These are phyloP conservation scores for Vachellia collinsii DNA, from an alignment of 306 rosid species.

Conservation along the genomic window DNA sequence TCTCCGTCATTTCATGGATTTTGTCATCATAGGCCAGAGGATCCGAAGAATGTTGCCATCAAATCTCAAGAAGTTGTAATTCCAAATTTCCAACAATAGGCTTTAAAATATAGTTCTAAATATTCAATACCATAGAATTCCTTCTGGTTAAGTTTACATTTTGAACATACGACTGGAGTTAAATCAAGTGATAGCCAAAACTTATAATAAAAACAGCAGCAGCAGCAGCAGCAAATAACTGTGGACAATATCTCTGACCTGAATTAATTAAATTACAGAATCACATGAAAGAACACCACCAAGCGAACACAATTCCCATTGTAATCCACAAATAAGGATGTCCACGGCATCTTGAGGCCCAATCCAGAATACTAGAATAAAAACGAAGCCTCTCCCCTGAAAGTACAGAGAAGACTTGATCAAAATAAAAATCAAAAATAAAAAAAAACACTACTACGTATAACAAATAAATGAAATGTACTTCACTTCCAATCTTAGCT, in stretches of 20 bases:
- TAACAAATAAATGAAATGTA: neutral
- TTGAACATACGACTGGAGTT: neutral
- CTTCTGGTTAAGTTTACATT: slow-evolving; percentile 13
- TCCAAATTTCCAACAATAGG: slow-evolving; percentile 9
- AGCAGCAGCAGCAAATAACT: neutral
- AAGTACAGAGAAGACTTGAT: slow-evolving; percentile 27
- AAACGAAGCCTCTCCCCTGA: slow-evolving; percentile 45
- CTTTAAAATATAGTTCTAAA: neutral
- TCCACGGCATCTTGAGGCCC: slow-evolving; percentile 88
- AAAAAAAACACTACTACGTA: neutral
- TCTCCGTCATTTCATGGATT: slow-evolving; percentile 3
- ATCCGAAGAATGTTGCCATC: neutral
- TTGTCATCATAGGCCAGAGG: neutral
- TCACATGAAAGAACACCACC: slow-evolving; percentile 92
- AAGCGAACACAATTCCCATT: slow-evolving; percentile 77
- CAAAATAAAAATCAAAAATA: neutral
- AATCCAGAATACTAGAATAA: slow-evolving; percentile 44
- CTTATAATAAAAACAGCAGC: neutral
- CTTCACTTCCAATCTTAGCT: slow-evolving; percentile 5
- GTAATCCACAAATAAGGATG: slow-evolving; percentile 64
- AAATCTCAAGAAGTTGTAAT: slow-evolving; percentile 14
- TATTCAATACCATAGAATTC: neutral
- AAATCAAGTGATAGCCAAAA: neutral
- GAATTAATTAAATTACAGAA: slow-evolving; percentile 68
- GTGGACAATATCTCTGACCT: slow-evolving; percentile 53